Conservation (phyloP, 352 stramenopile species). For the Globisporangium splendens region DNA sequence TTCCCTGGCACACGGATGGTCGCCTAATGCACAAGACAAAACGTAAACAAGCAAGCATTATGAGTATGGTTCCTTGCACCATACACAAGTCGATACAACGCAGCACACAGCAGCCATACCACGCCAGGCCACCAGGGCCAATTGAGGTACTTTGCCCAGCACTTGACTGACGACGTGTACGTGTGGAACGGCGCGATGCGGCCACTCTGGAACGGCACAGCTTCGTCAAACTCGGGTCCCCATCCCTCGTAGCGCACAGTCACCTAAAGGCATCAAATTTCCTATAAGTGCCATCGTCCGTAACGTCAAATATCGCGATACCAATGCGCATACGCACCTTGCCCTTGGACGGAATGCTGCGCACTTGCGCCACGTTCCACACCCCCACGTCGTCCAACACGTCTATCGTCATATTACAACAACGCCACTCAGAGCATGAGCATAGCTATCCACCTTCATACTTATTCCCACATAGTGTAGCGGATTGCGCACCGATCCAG, state of each 20-base stretch:
- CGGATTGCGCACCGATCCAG: constrained; percentile 10
- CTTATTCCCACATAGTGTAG: neutral
- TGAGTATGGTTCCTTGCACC: neutral
- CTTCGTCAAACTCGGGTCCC: constrained; percentile 49
- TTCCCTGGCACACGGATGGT: constrained; percentile 58
- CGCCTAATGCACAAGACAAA: constrained; percentile 26
- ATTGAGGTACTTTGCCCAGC: constrained; percentile 79
- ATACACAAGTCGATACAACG: too few relatives aligned
- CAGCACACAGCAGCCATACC: constrained; percentile 24
- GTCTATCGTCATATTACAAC: constrained; percentile 22
- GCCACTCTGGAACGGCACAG: constrained; percentile 45
- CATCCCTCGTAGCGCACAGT: constrained; percentile 73
- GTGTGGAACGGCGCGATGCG: constrained; percentile 72
- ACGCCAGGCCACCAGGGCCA: constrained; percentile 73
- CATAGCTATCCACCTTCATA: neutral
- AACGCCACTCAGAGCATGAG: neutral
- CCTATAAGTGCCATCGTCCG: neutral
- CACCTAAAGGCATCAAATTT: constrained; percentile 23
- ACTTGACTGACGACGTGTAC: constrained; percentile 76
- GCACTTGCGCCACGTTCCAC: constrained; percentile 65
- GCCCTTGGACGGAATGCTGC: constrained; percentile 20
- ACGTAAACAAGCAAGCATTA: too few relatives aligned
- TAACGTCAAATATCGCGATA: neutral
- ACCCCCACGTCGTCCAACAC: constrained; percentile 58
- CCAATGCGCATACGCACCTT: neutral